Conservation (phyloP, 352 stramenopile species). For the Phytophthora rubi region DNA sequence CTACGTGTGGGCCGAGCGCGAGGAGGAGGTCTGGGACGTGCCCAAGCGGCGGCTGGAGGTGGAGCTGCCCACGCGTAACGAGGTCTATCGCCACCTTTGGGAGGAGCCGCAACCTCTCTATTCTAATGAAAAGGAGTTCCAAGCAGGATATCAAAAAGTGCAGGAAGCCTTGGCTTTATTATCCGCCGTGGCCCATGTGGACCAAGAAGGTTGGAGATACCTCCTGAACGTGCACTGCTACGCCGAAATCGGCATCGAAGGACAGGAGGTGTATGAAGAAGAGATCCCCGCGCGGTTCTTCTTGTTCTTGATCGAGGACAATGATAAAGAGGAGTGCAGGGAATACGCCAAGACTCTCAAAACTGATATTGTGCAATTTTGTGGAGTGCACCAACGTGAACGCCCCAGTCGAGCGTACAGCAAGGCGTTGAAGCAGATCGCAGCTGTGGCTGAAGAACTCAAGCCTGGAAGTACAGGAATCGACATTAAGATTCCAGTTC, state of each 20-base stretch:
- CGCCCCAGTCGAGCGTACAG: slow-evolving; percentile 10
- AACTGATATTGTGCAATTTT: slow-evolving; percentile 20
- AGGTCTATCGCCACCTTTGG: slow-evolving; percentile 6
- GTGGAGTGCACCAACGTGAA: slow-evolving; percentile 13
- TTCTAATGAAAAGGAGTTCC: slow-evolving; percentile 20
- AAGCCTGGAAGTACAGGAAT: slow-evolving; percentile 6
- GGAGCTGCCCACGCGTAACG: slow-evolving; percentile 14
- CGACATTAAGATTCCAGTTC: slow-evolving; percentile 16
- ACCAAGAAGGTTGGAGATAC: slow-evolving; percentile 33
- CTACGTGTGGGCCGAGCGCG: slow-evolving; percentile 10
- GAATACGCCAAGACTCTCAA: slow-evolving; percentile 13
- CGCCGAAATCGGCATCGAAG: slow-evolving; percentile 21
- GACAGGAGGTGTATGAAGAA: slow-evolving; percentile 25
- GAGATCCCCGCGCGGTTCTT: slow-evolving; percentile 13
- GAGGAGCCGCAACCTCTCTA: background rate
- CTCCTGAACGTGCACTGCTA: slow-evolving; percentile 35
- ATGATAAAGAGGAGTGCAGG: slow-evolving; percentile 5
- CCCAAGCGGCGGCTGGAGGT: slow-evolving; percentile 24
- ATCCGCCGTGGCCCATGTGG: slow-evolving; percentile 31
- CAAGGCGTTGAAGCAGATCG: slow-evolving; percentile 13
- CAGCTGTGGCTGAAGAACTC: slow-evolving; percentile 2
- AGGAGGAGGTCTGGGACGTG: slow-evolving; percentile 26
- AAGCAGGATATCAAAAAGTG: slow-evolving; percentile 10
- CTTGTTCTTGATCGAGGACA: slow-evolving; percentile 8
- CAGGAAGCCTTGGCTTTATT: slow-evolving; percentile 38